Base-by-base conservation (phyloP, 176 grass and related monocot species). In the Oryza officinalis region DNA sequence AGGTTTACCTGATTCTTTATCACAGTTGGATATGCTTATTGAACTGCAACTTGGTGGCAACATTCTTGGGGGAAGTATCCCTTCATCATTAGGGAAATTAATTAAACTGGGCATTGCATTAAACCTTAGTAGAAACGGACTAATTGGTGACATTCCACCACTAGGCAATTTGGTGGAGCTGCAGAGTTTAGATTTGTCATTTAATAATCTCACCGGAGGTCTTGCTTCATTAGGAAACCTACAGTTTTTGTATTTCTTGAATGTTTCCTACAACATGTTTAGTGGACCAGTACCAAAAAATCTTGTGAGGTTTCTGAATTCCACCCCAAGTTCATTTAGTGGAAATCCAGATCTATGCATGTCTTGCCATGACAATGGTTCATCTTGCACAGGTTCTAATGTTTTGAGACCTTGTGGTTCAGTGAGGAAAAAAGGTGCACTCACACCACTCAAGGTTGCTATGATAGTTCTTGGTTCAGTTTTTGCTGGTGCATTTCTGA, bases 1-100 rank as follows among this genome's bases (percentile, higher is more conserved):
- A 32, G 90, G 81, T 12, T 52, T 89, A 64, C 88, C 95, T 25
- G 76, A 91, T 46, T 87, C 54, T 49, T 50, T 98, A 13, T 88
- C 72, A 1, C 65, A 83, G 2, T 84, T 93, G 68, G 38, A 81
- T 73, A 57, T 38, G 76, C 65, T 98, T 81, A 67, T 90, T 23
- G 88, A 95, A 80, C 80, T 98, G 27, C 90, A 98, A 69, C 71
- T 98, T 69, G 92, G 92, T 76, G 85, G 89, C 67, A 98, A 98
- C 45, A 38, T 60, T 88, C 73, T 98, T 81, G 79, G 80, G 33
- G 92, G 95, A 14, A 77, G 67, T 71, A 90, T 98, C 27, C 96
- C 92, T 63, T 86, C 76, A 41, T 81, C 88, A 31, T 81, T 95
- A 47, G 95, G 91, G 27, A 80, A 13, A 8, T 78, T 95, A 45